Evolutionary conservation across 2,329 filamentous ascomycete species (phyloP), one percentile per base, ranked within the genome.

Genomic region (Basipetospora chlamydospora): DNA sequence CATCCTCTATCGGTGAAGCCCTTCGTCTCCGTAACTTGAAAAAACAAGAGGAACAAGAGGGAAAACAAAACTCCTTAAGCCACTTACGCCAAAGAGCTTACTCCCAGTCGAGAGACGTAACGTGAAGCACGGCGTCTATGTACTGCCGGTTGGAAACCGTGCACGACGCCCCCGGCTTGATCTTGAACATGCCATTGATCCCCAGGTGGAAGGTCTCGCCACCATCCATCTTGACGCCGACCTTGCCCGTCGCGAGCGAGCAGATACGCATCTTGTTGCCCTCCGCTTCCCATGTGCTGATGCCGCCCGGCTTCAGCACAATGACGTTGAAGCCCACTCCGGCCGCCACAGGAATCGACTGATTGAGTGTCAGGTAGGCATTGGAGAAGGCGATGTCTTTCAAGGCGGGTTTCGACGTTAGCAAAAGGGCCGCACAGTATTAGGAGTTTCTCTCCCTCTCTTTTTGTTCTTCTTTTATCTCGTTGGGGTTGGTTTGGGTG

Each of bases 311-410:
- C 31, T 57, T 58, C n/a, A 65, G 41, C 6, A 51, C 47, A 2
- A 61, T 34, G 8, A 64, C 51, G 35, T 65, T 58, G 39, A 64
- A 59, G 26, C 50, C 47, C 4, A 64, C 40, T 15, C 60, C 57
- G 16, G 55, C 49, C 0, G 52, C 52, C 3, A 66, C 47, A 1
- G 41, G 42, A 5, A 64, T 47, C 0, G 59, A 51, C 22, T 55
- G 51, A 5, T 51, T 50, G 21, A 51, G 52, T 0, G 54, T 51
- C 4, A 64, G 46, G 41, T 61, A 66, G 1, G 58, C 49, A 26
- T 55, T 59, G 11, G 62, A 65, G 40, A 58, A 64, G 4, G 55
- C 59, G n/a, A 65, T 44, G 21, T 60, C 62, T 66, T n/a, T n/a
- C n/a, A n/a, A n/a, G n/a, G n/a, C n/a, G n/a, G n/a, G n/a, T n/a